A percentile compares a stretch with the other conserved stretches of the same genome.
These are phyloP conservation scores for Articulospora tetracladia DNA, from an alignment of 495 filamentous ascomycete genomes.

Conservation along the genomic window DNA sequence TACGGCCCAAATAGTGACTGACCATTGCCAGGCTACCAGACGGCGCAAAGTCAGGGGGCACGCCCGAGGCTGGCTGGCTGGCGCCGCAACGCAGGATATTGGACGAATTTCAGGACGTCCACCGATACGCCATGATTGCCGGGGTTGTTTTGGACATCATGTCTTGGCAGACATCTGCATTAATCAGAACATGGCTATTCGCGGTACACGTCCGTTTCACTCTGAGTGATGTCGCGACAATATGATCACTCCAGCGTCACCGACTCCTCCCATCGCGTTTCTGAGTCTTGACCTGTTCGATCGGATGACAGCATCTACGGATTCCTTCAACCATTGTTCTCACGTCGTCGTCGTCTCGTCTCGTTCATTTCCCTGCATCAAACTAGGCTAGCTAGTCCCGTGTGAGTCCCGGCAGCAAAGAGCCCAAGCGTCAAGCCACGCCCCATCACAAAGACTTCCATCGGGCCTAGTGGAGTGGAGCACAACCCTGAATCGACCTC, in stretches of 20 bases:
- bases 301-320: not conserved
- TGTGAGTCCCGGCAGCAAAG: conserved; percentile 12
- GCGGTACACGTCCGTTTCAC: not conserved
- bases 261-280: not conserved
- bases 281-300: not conserved
- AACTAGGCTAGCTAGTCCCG: not conserved
- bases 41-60: not conserved
- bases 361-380: conserved; percentile 17
- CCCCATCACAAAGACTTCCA: not conserved
- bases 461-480: not conserved
- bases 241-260: not conserved
- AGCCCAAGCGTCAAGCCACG: conserved; percentile 4
- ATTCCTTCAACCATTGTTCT: not conserved
- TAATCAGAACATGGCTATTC: not conserved
- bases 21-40: not conserved
- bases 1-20: too few relatives aligned
- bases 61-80: not conserved
- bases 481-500: conserved; percentile 18
- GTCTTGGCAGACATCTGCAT: not conserved
- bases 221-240: not conserved
- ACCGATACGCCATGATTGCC: conserved; percentile 1
- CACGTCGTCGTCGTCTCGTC: not conserved
- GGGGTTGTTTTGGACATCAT: not conserved
- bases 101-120: not conserved
- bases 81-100: not conserved